Evolutionary conservation across 2,329 filamentous ascomycete species (phyloP).

Genomic region (Aureobasidium sp.): DNA sequence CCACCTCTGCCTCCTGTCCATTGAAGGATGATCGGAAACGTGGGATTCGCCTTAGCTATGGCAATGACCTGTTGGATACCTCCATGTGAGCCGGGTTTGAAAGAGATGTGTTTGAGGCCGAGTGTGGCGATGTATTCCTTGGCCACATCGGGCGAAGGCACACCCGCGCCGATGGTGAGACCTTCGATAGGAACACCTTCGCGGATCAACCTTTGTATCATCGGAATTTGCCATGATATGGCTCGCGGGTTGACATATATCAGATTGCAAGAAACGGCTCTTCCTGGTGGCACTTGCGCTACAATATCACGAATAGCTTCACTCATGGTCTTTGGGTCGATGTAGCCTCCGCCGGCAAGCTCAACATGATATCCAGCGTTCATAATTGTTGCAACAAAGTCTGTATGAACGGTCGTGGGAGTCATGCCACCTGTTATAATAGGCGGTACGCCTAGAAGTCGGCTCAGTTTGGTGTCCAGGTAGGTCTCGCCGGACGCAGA

Average conservation of each 20-base stretch:
- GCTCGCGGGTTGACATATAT: slow-evolving; percentile 87
- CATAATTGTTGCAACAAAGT: slow-evolving; percentile 88
- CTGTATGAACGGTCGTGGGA: slow-evolving; percentile 79
- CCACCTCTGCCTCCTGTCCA: slow-evolving; percentile 93
- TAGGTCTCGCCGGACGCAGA: slow-evolving; percentile 82
- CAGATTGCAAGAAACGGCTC: slow-evolving; percentile 81
- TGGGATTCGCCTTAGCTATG: slow-evolving; percentile 87
- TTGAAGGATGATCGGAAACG: slow-evolving; percentile 82
- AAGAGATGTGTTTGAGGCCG: slow-evolving; percentile 84
- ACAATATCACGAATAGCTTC: slow-evolving; percentile 79
- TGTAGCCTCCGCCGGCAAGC: slow-evolving; percentile 83
- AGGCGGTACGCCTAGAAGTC: slow-evolving; percentile 77
- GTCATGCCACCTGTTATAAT: slow-evolving; percentile 93
- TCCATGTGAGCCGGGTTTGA: slow-evolving; percentile 86
- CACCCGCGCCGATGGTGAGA: slow-evolving; percentile 84
- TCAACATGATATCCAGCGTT: slow-evolving; percentile 90
- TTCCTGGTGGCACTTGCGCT: slow-evolving; percentile 71
- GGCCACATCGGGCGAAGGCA: slow-evolving; percentile 86
- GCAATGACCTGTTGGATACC: slow-evolving; percentile 86
- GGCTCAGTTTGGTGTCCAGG: slow-evolving; percentile 94
- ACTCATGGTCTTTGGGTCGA: slow-evolving; percentile 74
- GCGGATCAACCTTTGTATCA: slow-evolving; percentile 69
- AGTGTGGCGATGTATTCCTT: slow-evolving; percentile 91
- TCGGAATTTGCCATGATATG: slow-evolving; percentile 87
- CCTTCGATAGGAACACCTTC: slow-evolving; percentile 88